Conservation (phyloP, 1,284 basidiomycete genomes). For the Melanopsichium pennsylvanicum region DNA sequence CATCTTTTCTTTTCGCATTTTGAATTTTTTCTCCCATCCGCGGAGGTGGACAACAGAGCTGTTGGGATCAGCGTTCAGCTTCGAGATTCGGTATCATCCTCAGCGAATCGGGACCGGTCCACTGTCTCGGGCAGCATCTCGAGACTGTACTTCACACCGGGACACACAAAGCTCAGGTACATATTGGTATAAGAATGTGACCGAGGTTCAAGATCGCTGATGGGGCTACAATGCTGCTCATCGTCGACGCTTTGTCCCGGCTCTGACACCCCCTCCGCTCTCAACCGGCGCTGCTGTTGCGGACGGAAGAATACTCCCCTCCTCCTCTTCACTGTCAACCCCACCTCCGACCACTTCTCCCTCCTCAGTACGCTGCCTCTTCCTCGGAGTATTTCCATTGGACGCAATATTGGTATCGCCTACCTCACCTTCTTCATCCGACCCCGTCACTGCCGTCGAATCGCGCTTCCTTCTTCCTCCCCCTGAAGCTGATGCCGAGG, state of each 20-base stretch:
- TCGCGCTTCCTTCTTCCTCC: slow-evolving; percentile 26
- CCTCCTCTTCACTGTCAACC: slow-evolving; percentile 38
- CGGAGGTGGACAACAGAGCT: no score
- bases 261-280: neutral
- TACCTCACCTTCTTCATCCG: slow-evolving; percentile 40
- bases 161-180: no score
- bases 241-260: slow-evolving; percentile 21
- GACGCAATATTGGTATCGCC: slow-evolving; percentile 15
- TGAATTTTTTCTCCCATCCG: no score
- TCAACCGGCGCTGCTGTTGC: neutral
- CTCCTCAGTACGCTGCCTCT: slow-evolving; percentile 37
- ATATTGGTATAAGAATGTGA: no score
- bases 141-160: no score
- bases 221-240: no score
- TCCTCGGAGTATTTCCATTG: slow-evolving; percentile 41
- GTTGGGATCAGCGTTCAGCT: no score
- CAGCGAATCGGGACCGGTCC: no score
- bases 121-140: no score
- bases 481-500: neutral
- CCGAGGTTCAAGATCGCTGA: no score
- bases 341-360: slow-evolving; percentile 24
- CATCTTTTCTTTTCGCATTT: no score
- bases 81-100: no score
- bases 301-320: slow-evolving; percentile 34
- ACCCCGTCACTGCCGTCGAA: slow-evolving; percentile 22